Base-by-base conservation (phyloP, 805 yeast species). In the Zygoascus flipseniorum region DNA sequence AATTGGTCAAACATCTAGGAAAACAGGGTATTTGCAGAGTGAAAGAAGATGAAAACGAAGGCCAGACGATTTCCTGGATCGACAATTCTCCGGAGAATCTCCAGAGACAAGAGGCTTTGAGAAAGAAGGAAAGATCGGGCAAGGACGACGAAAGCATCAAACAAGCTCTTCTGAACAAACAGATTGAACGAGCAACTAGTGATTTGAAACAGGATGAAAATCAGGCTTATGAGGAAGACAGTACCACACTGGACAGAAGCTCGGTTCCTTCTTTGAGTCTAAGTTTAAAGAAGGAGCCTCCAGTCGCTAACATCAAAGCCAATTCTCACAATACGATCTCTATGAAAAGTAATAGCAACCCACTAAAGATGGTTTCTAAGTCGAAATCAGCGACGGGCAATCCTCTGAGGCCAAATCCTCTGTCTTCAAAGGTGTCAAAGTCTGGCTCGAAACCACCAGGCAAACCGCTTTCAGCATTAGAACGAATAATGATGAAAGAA, bases 1-100 rank as follows among this genome's bases (percentile, higher is more conserved):
- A 79, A 43, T 88, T 92, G 63, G 75, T 88, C 19, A 76, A 78
- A 54, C 71, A 79, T 58, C 68, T 90, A 58, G 83, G 81, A 1
- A 70, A 73, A 11, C 70, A 73, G 18, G 86, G 87, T 0, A 65
- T 76, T 2, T 78, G 88, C 26, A 67, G 71, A 23, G 83, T 87
- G 1, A 70, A 65, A 23, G 69, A 65, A 26, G 68, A 68, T 35
- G 67, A 68, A 46, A 5, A 31, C 3, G 45, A 31, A 3, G 72
- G 77, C 49, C 59, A 76, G 19, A 63, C 69, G 45, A 76, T 80
- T 16, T 69, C 81, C 5, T 83, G 76, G 62, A 74, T 81, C 14
- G 86, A 83, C 60, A 75, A 69, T 35, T 76, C 84, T 1, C 75
- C 79, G 1, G 79, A 73, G 43, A 76, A 79, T 8, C 52, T 74